Evolutionary conservation across 2,329 filamentous ascomycete species (phyloP).

Genomic region (Delphinella strobiligena): DNA sequence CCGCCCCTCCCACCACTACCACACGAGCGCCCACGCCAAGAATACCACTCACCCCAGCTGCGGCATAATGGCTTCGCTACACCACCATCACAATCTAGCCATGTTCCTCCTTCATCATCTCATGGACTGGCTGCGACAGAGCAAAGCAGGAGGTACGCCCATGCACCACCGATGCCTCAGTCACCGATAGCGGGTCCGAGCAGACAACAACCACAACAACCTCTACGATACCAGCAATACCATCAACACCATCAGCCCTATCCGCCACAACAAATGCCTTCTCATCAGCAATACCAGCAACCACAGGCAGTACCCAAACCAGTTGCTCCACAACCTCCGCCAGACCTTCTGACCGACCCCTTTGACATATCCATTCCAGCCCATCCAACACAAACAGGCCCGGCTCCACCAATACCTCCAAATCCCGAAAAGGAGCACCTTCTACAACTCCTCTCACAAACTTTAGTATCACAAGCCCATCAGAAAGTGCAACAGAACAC

Average conservation of each 20-base stretch:
- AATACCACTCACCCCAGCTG: conserved; percentile 8
- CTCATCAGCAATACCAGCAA: conserved; percentile 17
- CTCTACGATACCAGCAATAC: conserved; percentile 9
- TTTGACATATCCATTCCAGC: conserved; percentile 47
- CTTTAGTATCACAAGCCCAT: conserved; percentile 57
- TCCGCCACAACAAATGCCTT: conserved; percentile 4
- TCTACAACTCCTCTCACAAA: conserved; percentile 60
- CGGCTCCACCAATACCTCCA: conserved; percentile 77
- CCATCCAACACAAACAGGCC: conserved; percentile 37
- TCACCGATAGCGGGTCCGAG: too few relatives aligned
- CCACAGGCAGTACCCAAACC: conserved; percentile 19
- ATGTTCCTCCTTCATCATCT: too few relatives aligned
- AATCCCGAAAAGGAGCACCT: conserved; percentile 93
- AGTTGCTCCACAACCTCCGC: conserved; percentile 26
- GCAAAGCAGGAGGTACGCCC: conserved; percentile 7
- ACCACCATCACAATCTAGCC: too few relatives aligned
- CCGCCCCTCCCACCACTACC: conserved; percentile 25
- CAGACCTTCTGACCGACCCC: conserved; percentile 51
- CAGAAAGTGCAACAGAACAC: conserved; percentile 60
- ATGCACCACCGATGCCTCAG: too few relatives aligned
- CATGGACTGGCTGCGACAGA: too few relatives aligned
- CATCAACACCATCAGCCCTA: conserved; percentile 10
- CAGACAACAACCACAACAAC: background rate
- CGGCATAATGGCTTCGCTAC: conserved; percentile 16
- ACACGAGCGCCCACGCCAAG: conserved; percentile 12